Evolutionary conservation across 1,284 basidiomycete genomes (phyloP), one percentile per base, ranked within the genome.

Genomic region (Amylostereum chailletii): DNA sequence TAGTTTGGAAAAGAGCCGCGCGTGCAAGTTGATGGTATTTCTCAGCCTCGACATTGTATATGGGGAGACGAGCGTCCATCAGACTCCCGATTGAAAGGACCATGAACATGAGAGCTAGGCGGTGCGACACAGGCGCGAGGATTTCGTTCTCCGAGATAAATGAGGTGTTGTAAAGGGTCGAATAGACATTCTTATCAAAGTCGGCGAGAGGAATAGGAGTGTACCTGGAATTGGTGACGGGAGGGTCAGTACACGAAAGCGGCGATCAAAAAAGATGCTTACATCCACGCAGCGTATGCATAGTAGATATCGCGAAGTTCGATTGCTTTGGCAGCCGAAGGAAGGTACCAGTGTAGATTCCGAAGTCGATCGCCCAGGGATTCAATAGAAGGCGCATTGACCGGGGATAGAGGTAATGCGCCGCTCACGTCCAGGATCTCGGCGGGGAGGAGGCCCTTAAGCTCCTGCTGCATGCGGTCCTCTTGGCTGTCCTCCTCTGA

Each of bases 201-300:
- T 81, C 63, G 41, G 55, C 49, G 45, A 48, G 31, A 42, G 52
- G 38, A 42, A 45, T 19, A 46, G 39, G 42, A 48, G 48, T 19
- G 19, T 19, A 19, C 19, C 19, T 19, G 19, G 19, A 1, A 19
- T 19, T 19, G 19, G 19, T 19, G 19, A 19, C 19, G 19, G 19
- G 19, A 19, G 19, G 19, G 19, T 19, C 19, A 19, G 19, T 6
- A 86, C 86, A 11, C 88, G 74, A 61, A 85, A 84, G 75, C 79
- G 83, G 55, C 74, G 75, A n/a, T 86, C 70, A 34, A 42, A 46
- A 38, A 34, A 50, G 50, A 59, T 55, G 75, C 78, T 54, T 61
- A 81, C 81, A 83, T 80, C 80, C 81, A 85, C 50, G 78, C 77
- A 51, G 79, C 80, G 60, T 83, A 76, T 57, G 71, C 71, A 62